phyloP scores from a whole-genome alignment of 352 stramenopile genomes.

The Plasmopara muralis region DNA sequence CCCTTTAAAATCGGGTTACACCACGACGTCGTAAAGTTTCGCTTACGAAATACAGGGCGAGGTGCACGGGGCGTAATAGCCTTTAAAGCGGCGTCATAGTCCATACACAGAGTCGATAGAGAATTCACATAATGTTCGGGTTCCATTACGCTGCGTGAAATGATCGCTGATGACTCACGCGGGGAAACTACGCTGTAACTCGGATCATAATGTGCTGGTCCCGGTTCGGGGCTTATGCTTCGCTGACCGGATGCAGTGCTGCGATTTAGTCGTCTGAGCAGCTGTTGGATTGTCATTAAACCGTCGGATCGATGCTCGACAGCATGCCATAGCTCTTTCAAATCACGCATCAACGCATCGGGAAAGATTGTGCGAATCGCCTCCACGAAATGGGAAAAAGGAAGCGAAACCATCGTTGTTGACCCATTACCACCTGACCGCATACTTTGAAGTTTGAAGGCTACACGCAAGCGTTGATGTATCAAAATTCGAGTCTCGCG shows the following conservation, averaged over 20 bases:
- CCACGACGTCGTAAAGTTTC: constrained; percentile 62
- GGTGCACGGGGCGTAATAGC: constrained; percentile 41
- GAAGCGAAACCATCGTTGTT: constrained; percentile 9
- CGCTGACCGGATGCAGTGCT: constrained; percentile 18
- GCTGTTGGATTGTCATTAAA: constrained; percentile 19
- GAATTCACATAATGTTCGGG: constrained; percentile 24
- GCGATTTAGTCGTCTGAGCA: constrained; percentile 16
- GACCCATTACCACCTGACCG: background rate
- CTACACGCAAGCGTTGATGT: constrained; percentile 40
- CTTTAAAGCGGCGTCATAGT: constrained; percentile 60
- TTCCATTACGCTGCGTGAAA: constrained; percentile 37
- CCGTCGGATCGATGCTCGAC: constrained; percentile 16
- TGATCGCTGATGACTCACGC: constrained; percentile 32
- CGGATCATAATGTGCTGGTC: constrained; percentile 61
- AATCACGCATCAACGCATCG: constrained; percentile 34
- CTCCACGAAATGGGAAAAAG: constrained; percentile 31
- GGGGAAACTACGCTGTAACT: constrained; percentile 40
- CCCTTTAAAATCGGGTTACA: constrained; percentile 51
- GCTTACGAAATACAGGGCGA: constrained; percentile 45
- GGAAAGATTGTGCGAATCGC: constrained; percentile 52
- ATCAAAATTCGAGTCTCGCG: constrained; percentile 50
- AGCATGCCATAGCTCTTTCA: constrained; percentile 53
- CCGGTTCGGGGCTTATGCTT: constrained; percentile 47
- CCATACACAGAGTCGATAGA: constrained; percentile 57
- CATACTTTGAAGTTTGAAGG: constrained; percentile 33